phyloP scores from a whole-genome alignment of 2,329 filamentous ascomycete genomes.

The Mycocentrospora acerina region DNA sequence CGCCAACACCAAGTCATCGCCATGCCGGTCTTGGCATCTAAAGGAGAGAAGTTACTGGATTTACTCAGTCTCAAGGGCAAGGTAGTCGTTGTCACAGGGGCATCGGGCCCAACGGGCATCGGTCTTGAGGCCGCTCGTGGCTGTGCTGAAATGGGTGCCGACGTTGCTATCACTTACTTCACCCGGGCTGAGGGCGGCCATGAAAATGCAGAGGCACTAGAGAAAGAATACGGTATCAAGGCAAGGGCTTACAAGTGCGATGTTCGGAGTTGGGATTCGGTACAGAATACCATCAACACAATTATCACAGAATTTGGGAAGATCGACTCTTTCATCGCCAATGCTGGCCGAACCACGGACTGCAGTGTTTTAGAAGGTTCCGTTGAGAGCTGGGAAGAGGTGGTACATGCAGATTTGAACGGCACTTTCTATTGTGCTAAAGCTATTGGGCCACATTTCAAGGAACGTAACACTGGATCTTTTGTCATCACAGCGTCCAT shows the following conservation, averaged over 20 bases:
- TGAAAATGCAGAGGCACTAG: constrained; percentile 65
- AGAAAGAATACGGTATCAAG: constrained; percentile 63
- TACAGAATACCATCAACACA: constrained; percentile 59
- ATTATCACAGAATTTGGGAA: constrained; percentile 70
- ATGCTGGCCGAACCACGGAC: constrained; percentile 71
- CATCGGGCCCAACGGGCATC: constrained; percentile 65
- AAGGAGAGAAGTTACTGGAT: constrained; percentile 59
- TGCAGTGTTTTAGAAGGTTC: constrained; percentile 68
- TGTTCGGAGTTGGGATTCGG: constrained; percentile 58
- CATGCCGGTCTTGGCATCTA: constrained; percentile 52
- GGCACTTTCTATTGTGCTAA: constrained; percentile 86
- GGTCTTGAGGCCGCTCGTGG: constrained; percentile 67
- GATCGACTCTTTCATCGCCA: constrained; percentile 68
- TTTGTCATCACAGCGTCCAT: constrained; percentile 71
- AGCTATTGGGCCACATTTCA: constrained; percentile 80
- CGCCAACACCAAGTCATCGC: no score
- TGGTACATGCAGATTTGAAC: constrained; percentile 84
- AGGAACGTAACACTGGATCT: constrained; percentile 63
- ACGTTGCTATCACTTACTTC: constrained; percentile 67
- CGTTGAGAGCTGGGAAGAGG: constrained; percentile 71
- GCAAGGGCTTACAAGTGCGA: constrained; percentile 68
- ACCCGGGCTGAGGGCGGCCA: constrained; percentile 62
- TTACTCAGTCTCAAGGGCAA: constrained; percentile 56
- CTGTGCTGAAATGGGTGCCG: constrained; percentile 64
- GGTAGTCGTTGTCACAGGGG: constrained; percentile 55